These are phyloP conservation scores for Metschnikowia shivogae DNA, from an alignment of 805 yeast species.

Conservation along the genomic window DNA sequence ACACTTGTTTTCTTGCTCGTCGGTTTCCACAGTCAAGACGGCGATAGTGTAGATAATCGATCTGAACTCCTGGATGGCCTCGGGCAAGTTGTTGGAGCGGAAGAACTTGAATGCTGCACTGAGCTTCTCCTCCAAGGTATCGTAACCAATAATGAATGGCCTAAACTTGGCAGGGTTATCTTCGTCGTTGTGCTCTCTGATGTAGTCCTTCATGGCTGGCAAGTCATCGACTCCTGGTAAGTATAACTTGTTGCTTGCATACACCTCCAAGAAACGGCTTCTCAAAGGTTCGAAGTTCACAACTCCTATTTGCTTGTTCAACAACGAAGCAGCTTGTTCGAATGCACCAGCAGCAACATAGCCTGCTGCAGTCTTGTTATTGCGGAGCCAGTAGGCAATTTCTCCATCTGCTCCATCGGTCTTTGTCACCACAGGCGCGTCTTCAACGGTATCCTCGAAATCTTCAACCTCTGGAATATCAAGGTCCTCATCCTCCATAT, in stretches of 20 bases:
- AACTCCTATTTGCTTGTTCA: constrained; percentile 85
- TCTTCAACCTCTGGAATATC: constrained; percentile 48
- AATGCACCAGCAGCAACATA: constrained; percentile 95
- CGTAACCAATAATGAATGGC: constrained; percentile 76
- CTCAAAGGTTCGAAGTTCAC: constrained; percentile 85
- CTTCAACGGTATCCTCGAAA: constrained; percentile 25
- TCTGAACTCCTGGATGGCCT: constrained; percentile 78
- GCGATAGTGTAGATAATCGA: constrained; percentile 71
- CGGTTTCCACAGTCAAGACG: constrained; percentile 63
- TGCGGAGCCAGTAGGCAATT: constrained; percentile 76
- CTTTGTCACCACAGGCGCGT: constrained; percentile 4
- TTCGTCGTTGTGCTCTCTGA: constrained; percentile 62
- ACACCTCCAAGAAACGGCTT: constrained; percentile 76
- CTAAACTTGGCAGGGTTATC: constrained; percentile 42
- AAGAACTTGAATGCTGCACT: constrained; percentile 78
- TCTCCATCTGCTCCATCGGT: constrained; percentile 48
- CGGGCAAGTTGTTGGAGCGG: constrained; percentile 76
- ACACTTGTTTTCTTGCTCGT: constrained; percentile 75
- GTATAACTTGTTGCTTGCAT: constrained; percentile 71
- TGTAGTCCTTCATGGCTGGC: constrained; percentile 63
- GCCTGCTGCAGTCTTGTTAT: constrained; percentile 85
- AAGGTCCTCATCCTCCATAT: constrained; percentile 71
- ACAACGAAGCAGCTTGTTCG: constrained; percentile 90
- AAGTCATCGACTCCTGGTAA: constrained; percentile 71
- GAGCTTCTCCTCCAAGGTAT: constrained; percentile 54